Percentiles rank a stretch among this genome's conserved stretches.
phyloP scores from a whole-genome alignment of 495 filamentous ascomycete species.

The Schizothecium vesticola region DNA sequence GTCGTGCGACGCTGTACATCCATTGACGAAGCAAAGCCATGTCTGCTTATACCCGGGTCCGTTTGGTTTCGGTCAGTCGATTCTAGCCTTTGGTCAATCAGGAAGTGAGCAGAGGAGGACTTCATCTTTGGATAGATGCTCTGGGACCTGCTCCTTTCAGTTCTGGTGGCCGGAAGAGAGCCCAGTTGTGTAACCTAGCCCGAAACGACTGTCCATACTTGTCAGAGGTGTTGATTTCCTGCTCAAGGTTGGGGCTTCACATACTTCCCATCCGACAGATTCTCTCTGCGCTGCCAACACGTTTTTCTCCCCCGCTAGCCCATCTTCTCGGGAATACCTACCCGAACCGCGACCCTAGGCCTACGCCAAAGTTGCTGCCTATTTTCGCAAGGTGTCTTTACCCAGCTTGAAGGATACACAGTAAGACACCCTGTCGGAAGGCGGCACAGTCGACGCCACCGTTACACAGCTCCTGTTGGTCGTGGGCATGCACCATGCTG shows the following conservation, averaged over 20 bases:
- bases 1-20: no score
- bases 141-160: not conserved
- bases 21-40: not conserved
- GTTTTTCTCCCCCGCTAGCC: no score
- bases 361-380: not conserved
- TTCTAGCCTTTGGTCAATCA: not conserved
- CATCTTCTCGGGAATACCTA: not conserved
- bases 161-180: not conserved
- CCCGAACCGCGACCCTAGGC: not conserved
- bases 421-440: not conserved
- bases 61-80: not conserved
- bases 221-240: not conserved
- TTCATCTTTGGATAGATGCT: no score
- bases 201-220: not conserved
- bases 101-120: not conserved
- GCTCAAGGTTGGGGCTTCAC: not conserved
- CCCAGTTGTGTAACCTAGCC: not conserved
- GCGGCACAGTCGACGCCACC: not conserved
- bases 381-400: not conserved
- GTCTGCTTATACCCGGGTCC: not conserved
- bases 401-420: not conserved
- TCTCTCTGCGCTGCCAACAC: no score
- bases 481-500: not conserved
- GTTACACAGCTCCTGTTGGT: not conserved
- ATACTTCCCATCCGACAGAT: no score